Conservation (phyloP, 225 moss, liverwort and hornwort genomes). For the Bryum argenteum region DNA sequence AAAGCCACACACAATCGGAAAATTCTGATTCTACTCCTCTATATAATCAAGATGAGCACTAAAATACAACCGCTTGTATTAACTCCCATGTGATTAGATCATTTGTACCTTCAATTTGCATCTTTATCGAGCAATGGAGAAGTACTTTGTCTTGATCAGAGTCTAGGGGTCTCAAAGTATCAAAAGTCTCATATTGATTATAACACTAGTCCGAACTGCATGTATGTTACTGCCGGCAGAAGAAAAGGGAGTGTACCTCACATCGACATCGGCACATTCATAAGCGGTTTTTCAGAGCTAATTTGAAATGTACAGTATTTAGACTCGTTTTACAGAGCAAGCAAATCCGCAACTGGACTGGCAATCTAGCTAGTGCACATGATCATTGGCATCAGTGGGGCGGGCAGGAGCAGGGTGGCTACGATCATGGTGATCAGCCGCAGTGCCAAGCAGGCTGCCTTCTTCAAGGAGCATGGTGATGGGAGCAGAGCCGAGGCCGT, state of each 20-base stretch:
- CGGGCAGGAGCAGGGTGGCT: neutral
- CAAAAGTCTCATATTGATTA: too few relatives aligned
- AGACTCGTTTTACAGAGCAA: conserved; percentile 5
- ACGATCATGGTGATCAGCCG: conserved; percentile 51
- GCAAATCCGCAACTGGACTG: conserved; percentile 12
- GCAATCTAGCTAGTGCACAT: conserved; percentile 23
- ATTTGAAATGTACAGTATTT: neutral
- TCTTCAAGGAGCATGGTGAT: conserved; percentile 64
- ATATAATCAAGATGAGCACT: neutral
- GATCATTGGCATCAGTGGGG: conserved; percentile 28
- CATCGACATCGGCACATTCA: conserved; percentile 4
- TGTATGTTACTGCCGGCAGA: neutral
- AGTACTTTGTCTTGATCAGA: conserved; percentile 3
- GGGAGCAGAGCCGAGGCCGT: conserved; percentile 68
- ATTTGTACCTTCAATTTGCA: conserved; percentile 15
- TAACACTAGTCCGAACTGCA: conserved; percentile 4
- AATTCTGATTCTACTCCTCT: neutral
- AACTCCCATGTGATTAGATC: conserved; percentile 8
- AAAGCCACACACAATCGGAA: neutral
- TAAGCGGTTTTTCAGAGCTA: neutral
- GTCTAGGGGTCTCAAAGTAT: conserved; percentile 10
- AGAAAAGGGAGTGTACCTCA: conserved; percentile 6
- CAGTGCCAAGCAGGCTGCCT: conserved; percentile 52
- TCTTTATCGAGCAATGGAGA: conserved; percentile 12
- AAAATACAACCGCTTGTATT: neutral